Evolutionary conservation across 257 asterid species (phyloP), one percentile per base, ranked within the genome.

Genomic region (Echites panduratus): DNA sequence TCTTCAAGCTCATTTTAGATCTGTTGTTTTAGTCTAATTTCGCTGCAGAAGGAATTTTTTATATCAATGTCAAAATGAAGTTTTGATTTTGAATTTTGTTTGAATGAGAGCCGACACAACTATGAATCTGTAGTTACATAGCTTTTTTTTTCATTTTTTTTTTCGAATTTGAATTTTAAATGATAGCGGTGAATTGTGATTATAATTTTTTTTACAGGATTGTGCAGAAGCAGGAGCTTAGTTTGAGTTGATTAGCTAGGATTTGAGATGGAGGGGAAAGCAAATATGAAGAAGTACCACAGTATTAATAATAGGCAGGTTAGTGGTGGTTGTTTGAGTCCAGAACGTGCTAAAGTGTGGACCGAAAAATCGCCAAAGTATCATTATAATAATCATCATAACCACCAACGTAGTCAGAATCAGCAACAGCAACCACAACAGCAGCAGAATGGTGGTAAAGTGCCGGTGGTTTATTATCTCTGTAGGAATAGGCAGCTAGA

Each of bases 401-500:
- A 68, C 22, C 82, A 72, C 16, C 87, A 77, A 57, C 84, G 73
- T 9, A 49, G 26, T 50, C 73, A 49, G 7, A 32, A 69, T 32
- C 73, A 68, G 59, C 77, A 66, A 64, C 77, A 70, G 45, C 87
- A 77, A 43, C 86, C 77, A 66, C 83, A 54, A 62, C 83, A 78
- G 41, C 66, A 70, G 66, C 69, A 35, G 16, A 71, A 52, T 16
- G 78, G 77, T 73, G 73, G 82, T n/a, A 86, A 81, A 78, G 96
- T 86, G 19, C 87, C 93, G 1, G 96, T 95, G 17, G 85, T 95
- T 76, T 95, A 95, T 82, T 95, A 95, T 72, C 87, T 95, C 1
- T 89, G 91, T 72, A 77, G 96, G 74, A 92, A 92, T 83, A 84
- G 92, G 47, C 98, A 88, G 66, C 91, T 95, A 35, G 97, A 95